Evolutionary conservation across 192 early-diverging fungal species (phyloP), one percentile per base, ranked within the genome.

Genomic region (Cetraspora pellucida): DNA sequence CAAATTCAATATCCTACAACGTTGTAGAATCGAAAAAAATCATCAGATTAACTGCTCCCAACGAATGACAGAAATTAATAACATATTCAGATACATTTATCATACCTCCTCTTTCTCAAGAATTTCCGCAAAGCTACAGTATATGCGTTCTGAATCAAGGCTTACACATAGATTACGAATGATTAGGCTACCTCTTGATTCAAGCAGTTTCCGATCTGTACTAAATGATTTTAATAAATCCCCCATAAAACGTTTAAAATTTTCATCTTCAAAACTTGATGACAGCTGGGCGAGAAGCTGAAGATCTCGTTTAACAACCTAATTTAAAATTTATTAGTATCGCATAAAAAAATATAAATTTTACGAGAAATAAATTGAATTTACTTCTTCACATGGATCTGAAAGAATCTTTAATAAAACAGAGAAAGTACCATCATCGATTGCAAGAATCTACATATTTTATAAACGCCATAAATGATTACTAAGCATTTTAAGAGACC

Each of bases 201-300:
- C 98, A 60, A 99, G 79, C 23, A 99, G 81, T 47, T 91, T 86
- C 10, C 95, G 85, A 77, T 98, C 96, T 0, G 89, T 92, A 45
- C 92, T 92, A 88, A 99, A 98, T 57, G 98, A 84, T 46, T 90
- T 88, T 61, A 99, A 82, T 54, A 99, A 83, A 75, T 92, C 93
- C n/a, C 90, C 85, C 84, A 98, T 93, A 79, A 98, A 99, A 43
- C 92, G 85, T 25, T 81, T 81, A 80, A 98, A 93, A 58, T 97
- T 95, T n/a, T 90, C 90, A 57, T 95, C 90, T 68, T 93, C 93
- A 1, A 94, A 94, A 59, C 91, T 85, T 0, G 90, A 88, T 17
- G 93, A 92, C n/a, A 99, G 94, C 79, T 99, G 97, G 3, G 98
- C 96, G 69, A 99, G 87, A 16, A 98, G 85, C 77, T 96, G 93